Evolutionary conservation across 441 rosid genomes (phyloP).

Genomic region (Euphorbia corollata): DNA sequence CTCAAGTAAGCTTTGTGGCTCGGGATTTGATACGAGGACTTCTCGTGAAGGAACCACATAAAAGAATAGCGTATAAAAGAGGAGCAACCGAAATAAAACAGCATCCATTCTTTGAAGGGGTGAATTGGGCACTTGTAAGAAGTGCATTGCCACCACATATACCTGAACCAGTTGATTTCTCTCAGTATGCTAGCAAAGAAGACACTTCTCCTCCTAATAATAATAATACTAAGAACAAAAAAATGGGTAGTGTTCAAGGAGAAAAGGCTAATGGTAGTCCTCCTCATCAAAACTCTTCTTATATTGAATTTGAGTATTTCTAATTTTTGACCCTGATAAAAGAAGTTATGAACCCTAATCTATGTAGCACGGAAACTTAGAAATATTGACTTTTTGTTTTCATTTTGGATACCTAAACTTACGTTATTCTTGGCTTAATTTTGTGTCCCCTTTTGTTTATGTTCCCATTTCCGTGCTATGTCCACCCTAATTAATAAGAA

Average conservation of each 20-base stretch:
- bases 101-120: constrained; percentile 78
- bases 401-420: no score
- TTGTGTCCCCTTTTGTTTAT: no score
- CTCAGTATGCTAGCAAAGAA: constrained; percentile 49
- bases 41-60: constrained; percentile 67
- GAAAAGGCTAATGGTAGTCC: constrained; percentile 26
- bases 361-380: no score
- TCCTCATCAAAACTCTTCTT: constrained; percentile 34
- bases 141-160: constrained; percentile 71
- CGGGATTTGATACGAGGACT: constrained; percentile 70
- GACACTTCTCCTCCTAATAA: constrained; percentile 29
- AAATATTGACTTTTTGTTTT: no score
- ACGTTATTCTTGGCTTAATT: no score
- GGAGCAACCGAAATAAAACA: constrained; percentile 90
- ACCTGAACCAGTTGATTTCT: constrained; percentile 67
- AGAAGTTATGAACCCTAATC: not conserved
- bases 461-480: no score
- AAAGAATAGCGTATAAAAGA: constrained; percentile 63
- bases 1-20: constrained; percentile 56
- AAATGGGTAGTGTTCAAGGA: constrained; percentile 20
- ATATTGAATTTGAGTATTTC: constrained; percentile 73
- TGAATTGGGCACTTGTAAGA: constrained; percentile 82
- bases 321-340: constrained; percentile 21
- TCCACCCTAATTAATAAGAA: not conserved
- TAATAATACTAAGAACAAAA: constrained; percentile 20